phyloP scores from a whole-genome alignment of 352 stramenopile genomes.

The Phytopythium oedochilum region DNA sequence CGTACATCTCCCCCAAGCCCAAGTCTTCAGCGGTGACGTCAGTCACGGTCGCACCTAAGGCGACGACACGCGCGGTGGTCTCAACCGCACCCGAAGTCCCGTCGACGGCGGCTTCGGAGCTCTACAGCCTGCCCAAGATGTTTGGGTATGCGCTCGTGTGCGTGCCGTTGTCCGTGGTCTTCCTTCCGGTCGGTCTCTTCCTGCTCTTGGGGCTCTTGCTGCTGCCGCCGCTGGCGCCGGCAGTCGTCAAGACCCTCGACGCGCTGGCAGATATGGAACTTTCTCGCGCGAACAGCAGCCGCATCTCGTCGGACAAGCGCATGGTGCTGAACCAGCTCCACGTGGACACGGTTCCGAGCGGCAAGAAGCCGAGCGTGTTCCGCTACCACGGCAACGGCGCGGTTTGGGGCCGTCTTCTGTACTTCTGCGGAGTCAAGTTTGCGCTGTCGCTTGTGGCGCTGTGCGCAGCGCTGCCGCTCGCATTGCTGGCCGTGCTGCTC shows the following conservation, averaged over 20 bases:
- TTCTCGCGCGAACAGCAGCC: constrained; percentile 67
- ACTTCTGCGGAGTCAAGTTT: constrained; percentile 62
- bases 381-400: constrained; percentile 49
- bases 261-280: constrained; percentile 73
- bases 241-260: constrained; percentile 57
- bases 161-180: constrained; percentile 49
- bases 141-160: constrained; percentile 55
- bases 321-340: constrained; percentile 57
- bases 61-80: neutral
- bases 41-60: constrained; percentile 21
- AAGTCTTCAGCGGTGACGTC: constrained; percentile 17
- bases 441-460: constrained; percentile 54
- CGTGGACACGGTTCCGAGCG: constrained; percentile 12
- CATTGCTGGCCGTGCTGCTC: constrained; percentile 40
- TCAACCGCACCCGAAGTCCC: constrained; percentile 2
- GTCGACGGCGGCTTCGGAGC: constrained; percentile 11
- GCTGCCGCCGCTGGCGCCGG: constrained; percentile 38
- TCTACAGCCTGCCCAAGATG: constrained; percentile 58
- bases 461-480: constrained; percentile 48
- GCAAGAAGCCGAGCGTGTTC: constrained; percentile 39
- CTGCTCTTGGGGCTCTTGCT: constrained; percentile 57
- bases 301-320: constrained; percentile 36
- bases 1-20: constrained; percentile 54
- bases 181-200: constrained; percentile 50
- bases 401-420: constrained; percentile 67